A percentile compares a stretch with the other conserved stretches of the same genome.
These are phyloP conservation scores for Pythium dissotocum DNA, from an alignment of 352 stramenopile genomes.

Conservation along the genomic window DNA sequence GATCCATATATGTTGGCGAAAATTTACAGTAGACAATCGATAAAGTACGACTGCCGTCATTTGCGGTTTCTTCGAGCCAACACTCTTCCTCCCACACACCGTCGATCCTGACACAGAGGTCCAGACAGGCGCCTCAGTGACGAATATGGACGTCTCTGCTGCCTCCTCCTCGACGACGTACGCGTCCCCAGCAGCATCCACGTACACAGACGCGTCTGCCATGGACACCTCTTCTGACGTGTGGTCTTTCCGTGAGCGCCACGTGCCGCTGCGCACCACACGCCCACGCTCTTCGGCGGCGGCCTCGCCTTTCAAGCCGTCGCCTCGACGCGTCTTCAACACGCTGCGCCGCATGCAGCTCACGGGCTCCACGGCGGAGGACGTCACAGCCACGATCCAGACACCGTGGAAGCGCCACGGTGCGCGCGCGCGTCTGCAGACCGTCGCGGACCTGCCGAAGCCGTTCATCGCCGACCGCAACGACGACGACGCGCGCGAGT, in stretches of 20 bases:
- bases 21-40: neutral
- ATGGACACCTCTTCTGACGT: neutral
- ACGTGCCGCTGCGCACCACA: slow-evolving; percentile 1
- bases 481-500: slow-evolving; percentile 39
- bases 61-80: slow-evolving; percentile 1
- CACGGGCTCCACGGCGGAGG: slow-evolving; percentile 39
- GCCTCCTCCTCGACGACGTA: neutral
- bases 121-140: neutral
- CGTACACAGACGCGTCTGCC: neutral
- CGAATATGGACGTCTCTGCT: neutral
- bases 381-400: slow-evolving; percentile 9
- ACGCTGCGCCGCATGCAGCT: slow-evolving; percentile 63
- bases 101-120: neutral
- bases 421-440: slow-evolving; percentile 42
- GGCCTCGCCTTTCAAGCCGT: neutral
- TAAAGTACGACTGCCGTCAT: neutral
- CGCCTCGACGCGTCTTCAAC: slow-evolving; percentile 42
- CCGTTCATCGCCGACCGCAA: slow-evolving; percentile 52
- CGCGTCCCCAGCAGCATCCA: too few species aligned
- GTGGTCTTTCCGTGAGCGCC: slow-evolving; percentile 1
- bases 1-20: neutral
- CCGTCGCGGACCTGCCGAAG: slow-evolving; percentile 52
- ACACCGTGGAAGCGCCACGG: slow-evolving; percentile 43
- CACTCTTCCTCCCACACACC: neutral
- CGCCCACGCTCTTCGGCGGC: neutral